Conservation (phyloP, 805 yeast genomes). For the Candida boidinii region DNA sequence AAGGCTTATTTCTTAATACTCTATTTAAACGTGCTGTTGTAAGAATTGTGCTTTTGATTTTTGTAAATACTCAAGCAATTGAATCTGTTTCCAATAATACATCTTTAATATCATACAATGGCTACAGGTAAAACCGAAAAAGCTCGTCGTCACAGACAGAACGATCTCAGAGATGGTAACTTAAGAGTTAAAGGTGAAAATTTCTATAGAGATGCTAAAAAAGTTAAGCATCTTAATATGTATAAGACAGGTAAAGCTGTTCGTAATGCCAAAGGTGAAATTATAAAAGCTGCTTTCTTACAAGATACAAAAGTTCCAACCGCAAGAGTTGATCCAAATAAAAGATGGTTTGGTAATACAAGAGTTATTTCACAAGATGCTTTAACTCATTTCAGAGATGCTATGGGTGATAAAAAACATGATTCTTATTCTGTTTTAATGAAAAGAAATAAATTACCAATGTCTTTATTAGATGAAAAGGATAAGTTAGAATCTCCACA, state of each 20-base stretch:
- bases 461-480: constrained; percentile 88
- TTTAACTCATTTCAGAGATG: constrained; percentile 85
- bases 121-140: constrained; percentile 92
- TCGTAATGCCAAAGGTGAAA: constrained; percentile 81
- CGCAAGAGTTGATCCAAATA: constrained; percentile 92
- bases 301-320: constrained; percentile 83
- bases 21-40: too few relatives aligned
- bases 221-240: constrained; percentile 85
- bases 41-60: too few relatives aligned
- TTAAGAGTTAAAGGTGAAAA: constrained; percentile 94
- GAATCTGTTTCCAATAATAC: too few relatives aligned
- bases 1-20: too few relatives aligned
- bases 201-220: constrained; percentile 90
- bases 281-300: constrained; percentile 77
- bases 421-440: constrained; percentile 81
- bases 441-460: constrained; percentile 86
- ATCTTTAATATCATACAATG: constrained; percentile 40
- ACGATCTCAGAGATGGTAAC: constrained; percentile 79
- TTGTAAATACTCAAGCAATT: too few relatives aligned
- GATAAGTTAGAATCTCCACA: constrained; percentile 70
- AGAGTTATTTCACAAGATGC: constrained; percentile 98
- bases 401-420: constrained; percentile 75
- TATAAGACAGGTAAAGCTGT: constrained; percentile 86
- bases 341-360: constrained; percentile 97
- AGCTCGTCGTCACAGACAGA: constrained; percentile 75